Evolutionary conservation across 139 green algal genomes (phyloP).

Genomic region (Chlorella sp.): DNA sequence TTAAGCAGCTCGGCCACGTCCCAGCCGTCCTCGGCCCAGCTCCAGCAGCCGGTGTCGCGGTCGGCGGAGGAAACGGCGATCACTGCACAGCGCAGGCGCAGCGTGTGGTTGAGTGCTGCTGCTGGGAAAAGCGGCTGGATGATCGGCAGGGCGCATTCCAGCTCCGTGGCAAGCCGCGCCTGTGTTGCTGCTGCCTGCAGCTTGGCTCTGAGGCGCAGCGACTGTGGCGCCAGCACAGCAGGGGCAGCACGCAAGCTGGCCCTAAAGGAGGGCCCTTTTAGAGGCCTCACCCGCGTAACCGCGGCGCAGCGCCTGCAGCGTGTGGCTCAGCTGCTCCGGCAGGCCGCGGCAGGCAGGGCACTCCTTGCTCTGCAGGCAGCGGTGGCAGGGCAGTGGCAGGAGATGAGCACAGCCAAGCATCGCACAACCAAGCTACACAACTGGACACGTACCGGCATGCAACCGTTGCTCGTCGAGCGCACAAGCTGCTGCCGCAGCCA

Average conservation of each 20-base stretch:
- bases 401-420: no score
- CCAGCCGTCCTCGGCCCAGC: not conserved
- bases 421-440: no score
- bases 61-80: not conserved
- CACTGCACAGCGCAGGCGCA: conserved; percentile 1
- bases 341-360: conserved; percentile 21
- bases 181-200: no score
- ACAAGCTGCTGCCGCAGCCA: no score
- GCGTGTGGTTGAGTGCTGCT: no score
- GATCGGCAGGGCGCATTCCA: no score
- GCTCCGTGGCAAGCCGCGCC: no score
- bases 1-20: not conserved
- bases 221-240: not conserved
- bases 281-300: conserved; percentile 13
- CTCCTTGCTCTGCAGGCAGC: not conserved
- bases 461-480: no score
- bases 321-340: conserved; percentile 25
- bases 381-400: no score
- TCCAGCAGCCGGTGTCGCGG: conserved; percentile 14
- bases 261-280: no score
- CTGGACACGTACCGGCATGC: no score
- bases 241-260: not conserved
- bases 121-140: no score
- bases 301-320: conserved; percentile 21
- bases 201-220: not conserved